These are phyloP conservation scores for Parsonsia alboflavescens DNA, from an alignment of 257 asterid genomes.

Conservation along the genomic window DNA sequence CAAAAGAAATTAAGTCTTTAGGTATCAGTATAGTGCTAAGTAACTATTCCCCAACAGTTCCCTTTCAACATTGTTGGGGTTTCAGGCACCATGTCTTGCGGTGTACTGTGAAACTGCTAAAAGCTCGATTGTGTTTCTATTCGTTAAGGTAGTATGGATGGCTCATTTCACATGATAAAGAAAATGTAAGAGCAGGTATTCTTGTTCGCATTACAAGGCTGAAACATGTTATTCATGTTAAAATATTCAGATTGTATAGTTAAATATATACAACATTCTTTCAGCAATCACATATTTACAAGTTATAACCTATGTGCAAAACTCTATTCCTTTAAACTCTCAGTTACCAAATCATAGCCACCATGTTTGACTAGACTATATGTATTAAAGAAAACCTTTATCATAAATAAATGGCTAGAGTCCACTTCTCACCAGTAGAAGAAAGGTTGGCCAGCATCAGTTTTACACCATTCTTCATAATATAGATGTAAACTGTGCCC, in stretches of 20 bases:
- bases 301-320: neutral
- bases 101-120: neutral
- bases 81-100: neutral
- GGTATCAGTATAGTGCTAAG: neutral
- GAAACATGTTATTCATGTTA: neutral
- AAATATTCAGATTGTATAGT: neutral
- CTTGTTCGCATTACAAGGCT: neutral
- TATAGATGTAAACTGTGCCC: conserved; percentile 82
- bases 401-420: conserved; percentile 4
- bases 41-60: neutral
- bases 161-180: neutral
- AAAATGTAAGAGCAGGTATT: neutral
- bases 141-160: neutral
- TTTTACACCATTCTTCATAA: conserved; percentile 75
- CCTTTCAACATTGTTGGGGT: neutral
- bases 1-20: neutral
- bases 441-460: conserved; percentile 84
- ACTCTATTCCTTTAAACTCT: neutral
- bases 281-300: neutral
- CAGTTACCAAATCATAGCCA: neutral
- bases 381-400: neutral
- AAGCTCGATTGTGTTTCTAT: neutral
- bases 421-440: conserved; percentile 72
- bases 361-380: conserved; percentile 11
- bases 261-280: neutral